Conservation (phyloP, 2,329 filamentous ascomycete genomes). For the Ceratocystis ficicola region DNA sequence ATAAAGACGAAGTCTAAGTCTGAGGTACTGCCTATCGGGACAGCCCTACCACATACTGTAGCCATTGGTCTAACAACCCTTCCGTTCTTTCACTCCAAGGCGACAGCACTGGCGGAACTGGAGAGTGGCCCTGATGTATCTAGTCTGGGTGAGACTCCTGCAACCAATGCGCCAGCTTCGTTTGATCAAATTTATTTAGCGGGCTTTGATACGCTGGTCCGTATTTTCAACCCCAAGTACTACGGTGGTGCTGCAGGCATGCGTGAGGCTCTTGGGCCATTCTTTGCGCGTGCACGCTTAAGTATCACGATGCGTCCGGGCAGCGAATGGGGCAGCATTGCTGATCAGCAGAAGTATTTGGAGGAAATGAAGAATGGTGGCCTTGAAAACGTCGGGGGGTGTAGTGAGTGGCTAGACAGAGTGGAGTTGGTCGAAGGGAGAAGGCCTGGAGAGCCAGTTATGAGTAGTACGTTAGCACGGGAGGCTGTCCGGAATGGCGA, state of each 20-base stretch:
- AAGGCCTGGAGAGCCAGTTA: constrained; percentile 21
- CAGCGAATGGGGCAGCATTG: constrained; percentile 44
- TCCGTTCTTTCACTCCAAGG: constrained; percentile 66
- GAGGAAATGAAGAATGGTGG: constrained; percentile 31
- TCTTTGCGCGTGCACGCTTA: constrained; percentile 50
- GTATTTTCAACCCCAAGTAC: constrained; percentile 62
- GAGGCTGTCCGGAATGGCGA: constrained; percentile 28
- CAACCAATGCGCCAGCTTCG: constrained; percentile 1
- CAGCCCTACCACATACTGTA: constrained; percentile 27
- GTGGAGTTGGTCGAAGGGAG: constrained; percentile 43
- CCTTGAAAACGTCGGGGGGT: constrained; percentile 24
- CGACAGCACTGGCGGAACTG: constrained; percentile 39
- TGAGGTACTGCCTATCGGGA: neutral
- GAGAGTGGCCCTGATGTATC: constrained; percentile 33
- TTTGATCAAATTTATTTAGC: constrained; percentile 54
- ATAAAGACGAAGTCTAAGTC: neutral
- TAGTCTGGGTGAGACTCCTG: neutral
- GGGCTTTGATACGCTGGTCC: constrained; percentile 64
- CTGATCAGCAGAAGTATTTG: constrained; percentile 40
- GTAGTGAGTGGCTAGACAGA: constrained; percentile 41
- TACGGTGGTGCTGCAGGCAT: constrained; percentile 33
- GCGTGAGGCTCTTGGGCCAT: constrained; percentile 41
- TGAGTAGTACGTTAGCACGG: constrained; percentile 53
- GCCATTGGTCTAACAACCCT: constrained; percentile 60
- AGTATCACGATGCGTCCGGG: constrained; percentile 52